Base-by-base conservation (phyloP, 75 land plant genomes). In the Ceratopteris richardii region DNA sequence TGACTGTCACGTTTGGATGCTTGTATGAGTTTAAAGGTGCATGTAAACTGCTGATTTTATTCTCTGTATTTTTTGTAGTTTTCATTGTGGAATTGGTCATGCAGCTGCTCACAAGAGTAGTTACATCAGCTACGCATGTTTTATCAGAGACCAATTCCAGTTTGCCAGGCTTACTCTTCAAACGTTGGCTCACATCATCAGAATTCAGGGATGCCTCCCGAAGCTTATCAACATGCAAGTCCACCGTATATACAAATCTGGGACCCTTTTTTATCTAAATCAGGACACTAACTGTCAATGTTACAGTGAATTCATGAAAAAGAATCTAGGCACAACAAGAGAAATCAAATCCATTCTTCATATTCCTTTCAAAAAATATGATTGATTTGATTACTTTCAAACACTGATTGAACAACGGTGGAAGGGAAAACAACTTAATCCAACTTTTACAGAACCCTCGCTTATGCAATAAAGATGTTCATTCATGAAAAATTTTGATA, bases 191-290 rank as follows among this genome's bases (percentile, higher is more conserved):
- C 66, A 90, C 79, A 31, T 74, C 77, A 83, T 78, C 74, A 21
- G 68, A 57, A 24, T 78, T 75, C 40, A 88, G 85, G 36, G 84
- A 73, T 33, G 79, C 53, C 40, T 43, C 52, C 55, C 80, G 44
- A 36, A 88, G 81, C 37, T 76, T 78, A 30, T 70, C 58, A 2
- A 84, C 78, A 67, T 90, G 77, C 80, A 95, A 69, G 65, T 95
- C 88, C 51, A 95, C 80, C 0, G 82, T 82, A 44, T 95, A 95
- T 9, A 95, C 84, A 78, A 95, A 95, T 29, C 78, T 82, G 2
- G 99, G 85, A 30, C 84, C 88, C 80, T 84, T 80, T 44, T 74
- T 29, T 17, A n/a, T 23, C 20, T 20, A 23, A 2, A 54, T 24
- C n/a, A n/a, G n/a, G n/a, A n/a, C n/a, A n/a, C n/a, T n/a, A n/a